Percentiles rank a stretch among this genome's conserved stretches.
Conservation (phyloP, 768 basidiomycete species). For the Phylloporus rhodoxanthus region DNA sequence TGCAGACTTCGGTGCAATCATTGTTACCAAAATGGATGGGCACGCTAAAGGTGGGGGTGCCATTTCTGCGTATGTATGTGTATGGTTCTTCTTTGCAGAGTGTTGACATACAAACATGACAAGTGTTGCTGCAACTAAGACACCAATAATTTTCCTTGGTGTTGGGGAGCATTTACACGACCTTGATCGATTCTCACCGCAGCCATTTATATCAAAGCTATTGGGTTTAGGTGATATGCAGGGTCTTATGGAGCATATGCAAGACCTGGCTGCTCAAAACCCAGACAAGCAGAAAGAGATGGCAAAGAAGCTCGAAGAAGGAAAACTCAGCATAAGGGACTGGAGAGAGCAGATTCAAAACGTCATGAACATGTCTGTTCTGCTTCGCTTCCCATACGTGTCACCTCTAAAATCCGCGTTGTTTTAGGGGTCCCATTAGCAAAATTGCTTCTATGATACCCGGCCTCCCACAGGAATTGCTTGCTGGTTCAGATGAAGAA, state of each 20-base stretch:
- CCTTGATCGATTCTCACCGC: slow-evolving; percentile 90
- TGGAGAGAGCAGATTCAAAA: slow-evolving; percentile 97
- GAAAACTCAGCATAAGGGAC: slow-evolving; percentile 93
- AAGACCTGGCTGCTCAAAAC: slow-evolving; percentile 87
- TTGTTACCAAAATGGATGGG: slow-evolving; percentile 99
- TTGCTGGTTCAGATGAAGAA: slow-evolving; percentile 93
- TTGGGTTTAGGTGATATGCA: slow-evolving; percentile 95
- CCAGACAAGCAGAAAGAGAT: slow-evolving; percentile 98
- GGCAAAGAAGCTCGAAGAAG: slow-evolving; percentile 95
- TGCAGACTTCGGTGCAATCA: slow-evolving; percentile 96
- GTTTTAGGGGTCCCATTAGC: slow-evolving; percentile 87
- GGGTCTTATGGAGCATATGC: slow-evolving; percentile 98
- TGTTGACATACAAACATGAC: slow-evolving; percentile 8
- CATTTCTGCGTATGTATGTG: slow-evolving; percentile 82
- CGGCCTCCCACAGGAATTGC: slow-evolving; percentile 84
- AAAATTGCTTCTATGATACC: slow-evolving; percentile 99
- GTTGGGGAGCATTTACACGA: slow-evolving; percentile 98
- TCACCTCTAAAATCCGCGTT: slow-evolving; percentile 3
- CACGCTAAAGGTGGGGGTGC: slow-evolving; percentile 99
- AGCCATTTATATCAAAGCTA: slow-evolving; percentile 95
- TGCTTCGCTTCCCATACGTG: slow-evolving; percentile 1
- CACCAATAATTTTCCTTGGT: slow-evolving; percentile 97
- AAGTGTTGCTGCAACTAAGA: slow-evolving; percentile 97
- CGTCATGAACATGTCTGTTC: slow-evolving; percentile 92
- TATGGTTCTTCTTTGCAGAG: not conserved